Base-by-base conservation (phyloP, 2,329 filamentous ascomycete genomes). In the Diaporthe aspalathi region DNA sequence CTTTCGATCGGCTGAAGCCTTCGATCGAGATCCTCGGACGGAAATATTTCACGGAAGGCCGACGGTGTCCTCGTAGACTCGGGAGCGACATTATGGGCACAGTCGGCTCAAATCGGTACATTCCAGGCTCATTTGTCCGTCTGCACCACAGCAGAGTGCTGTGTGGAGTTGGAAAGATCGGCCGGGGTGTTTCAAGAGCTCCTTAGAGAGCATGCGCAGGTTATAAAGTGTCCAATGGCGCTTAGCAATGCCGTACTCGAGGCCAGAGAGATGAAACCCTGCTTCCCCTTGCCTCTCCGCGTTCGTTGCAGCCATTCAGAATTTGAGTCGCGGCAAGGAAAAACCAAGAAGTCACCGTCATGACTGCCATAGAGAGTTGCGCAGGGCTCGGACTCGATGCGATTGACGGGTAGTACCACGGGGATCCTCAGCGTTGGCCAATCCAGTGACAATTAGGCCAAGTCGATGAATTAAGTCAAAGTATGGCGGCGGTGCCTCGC, bases 321-420 rank as follows among this genome's bases (percentile, higher is more conserved):
- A 73, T 70, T 32, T 71, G 71, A 20, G 70, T 66, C 5, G 73
- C 71, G 14, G 70, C 74, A 22, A 74, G 53, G 16, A 47, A 72
- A n/a, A 12, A 57, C 73, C 57, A 75, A 20, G 5, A 66, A 16
- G 11, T 52, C 38, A 32, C 24, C 16, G n/a, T 24, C 60, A 14
- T 47, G 9, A 22, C 9, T 38, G 20, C 50, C 16, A 17, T 17
- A 5, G 29, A 22, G 17, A 24, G 29, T 7, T 1, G 35, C 5
- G 32, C 47, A 67, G 16, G 53, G 47, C 24, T 71, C 63, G 6
- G 62, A 60, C 24, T 54, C 47, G 53, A 27, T 8, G 12, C 43
- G 69, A 60, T 52, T n/a, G 69, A 62, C 35, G 3, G 16, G 24
- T 1, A 6, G 2, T 45, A 22, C 16, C 38, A 20, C 3, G 5